These are phyloP conservation scores for Paramecium caudatum DNA, from an alignment of 73 alveolate genomes.

Conservation along the genomic window DNA sequence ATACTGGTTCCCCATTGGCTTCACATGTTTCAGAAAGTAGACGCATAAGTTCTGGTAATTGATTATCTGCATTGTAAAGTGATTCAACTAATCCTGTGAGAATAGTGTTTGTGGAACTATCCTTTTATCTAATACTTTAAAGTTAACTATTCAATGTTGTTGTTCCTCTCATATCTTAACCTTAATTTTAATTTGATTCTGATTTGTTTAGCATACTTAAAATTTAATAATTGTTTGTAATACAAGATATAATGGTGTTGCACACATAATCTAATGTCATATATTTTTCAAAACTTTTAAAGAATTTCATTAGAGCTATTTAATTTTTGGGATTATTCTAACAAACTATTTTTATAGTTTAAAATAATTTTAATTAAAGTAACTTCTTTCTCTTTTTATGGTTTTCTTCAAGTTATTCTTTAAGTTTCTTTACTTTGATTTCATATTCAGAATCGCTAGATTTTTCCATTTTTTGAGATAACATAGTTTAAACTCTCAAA, in stretches of 20 bases:
- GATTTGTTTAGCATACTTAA: neutral
- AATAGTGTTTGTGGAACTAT: neutral
- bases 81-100: neutral
- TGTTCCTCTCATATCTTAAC: neutral
- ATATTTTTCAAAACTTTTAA: slow-evolving; percentile 38
- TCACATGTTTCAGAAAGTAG: slow-evolving; percentile 17
- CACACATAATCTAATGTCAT: neutral
- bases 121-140: no score
- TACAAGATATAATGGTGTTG: neutral
- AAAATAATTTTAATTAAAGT: neutral
- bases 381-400: slow-evolving; percentile 44
- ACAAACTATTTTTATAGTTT: slow-evolving; percentile 34
- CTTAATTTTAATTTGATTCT: no score
- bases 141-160: neutral
- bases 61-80: neutral
- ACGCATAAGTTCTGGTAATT: slow-evolving; percentile 12
- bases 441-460: neutral
- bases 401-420: slow-evolving; percentile 33
- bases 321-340: slow-evolving; percentile 15
- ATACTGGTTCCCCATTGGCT: slow-evolving; percentile 51
- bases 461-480: neutral
- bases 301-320: neutral
- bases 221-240: slow-evolving; percentile 18
- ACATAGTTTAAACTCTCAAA: slow-evolving; percentile 34
- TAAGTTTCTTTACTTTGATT: neutral